phyloP scores from a whole-genome alignment of 441 rosid species.

The Croton setiger region DNA sequence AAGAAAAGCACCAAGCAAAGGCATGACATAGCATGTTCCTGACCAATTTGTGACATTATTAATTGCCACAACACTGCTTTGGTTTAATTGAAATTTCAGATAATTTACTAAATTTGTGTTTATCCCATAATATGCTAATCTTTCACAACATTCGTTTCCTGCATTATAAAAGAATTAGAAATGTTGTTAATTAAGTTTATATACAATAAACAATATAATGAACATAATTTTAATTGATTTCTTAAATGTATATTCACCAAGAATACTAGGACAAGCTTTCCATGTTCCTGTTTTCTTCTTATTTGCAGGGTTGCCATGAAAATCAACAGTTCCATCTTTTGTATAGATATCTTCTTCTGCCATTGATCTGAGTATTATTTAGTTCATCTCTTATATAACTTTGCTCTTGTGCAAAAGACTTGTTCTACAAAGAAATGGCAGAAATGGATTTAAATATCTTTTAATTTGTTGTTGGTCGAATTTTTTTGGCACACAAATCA shows the following conservation, averaged over 20 bases:
- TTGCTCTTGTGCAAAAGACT: not conserved
- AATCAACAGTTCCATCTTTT: conserved; percentile 62
- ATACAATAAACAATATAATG: no score
- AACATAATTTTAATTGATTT: not conserved
- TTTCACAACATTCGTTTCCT: conserved; percentile 80
- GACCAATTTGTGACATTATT: conserved; percentile 68
- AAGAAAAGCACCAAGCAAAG: conserved; percentile 50
- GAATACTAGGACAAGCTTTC: conserved; percentile 73
- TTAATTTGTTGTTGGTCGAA: not conserved
- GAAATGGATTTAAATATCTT: not conserved
- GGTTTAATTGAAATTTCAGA: conserved; percentile 49
- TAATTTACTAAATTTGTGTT: conserved; percentile 71
- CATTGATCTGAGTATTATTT: conserved; percentile 9
- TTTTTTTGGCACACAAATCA: conserved; percentile 28
- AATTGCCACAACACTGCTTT: conserved; percentile 45
- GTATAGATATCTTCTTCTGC: conserved; percentile 49
- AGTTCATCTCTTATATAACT: not conserved
- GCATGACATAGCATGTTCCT: conserved; percentile 58
- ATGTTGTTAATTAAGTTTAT: not conserved
- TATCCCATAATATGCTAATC: conserved; percentile 78
- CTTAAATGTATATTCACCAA: conserved; percentile 32
- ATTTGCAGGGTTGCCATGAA: conserved; percentile 49
- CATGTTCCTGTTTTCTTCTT: conserved; percentile 65
- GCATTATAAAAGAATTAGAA: not conserved
- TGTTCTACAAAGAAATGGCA: not conserved